phyloP scores from a whole-genome alignment of 768 basidiomycete species.

The Leucocoprinus birnbaumii region DNA sequence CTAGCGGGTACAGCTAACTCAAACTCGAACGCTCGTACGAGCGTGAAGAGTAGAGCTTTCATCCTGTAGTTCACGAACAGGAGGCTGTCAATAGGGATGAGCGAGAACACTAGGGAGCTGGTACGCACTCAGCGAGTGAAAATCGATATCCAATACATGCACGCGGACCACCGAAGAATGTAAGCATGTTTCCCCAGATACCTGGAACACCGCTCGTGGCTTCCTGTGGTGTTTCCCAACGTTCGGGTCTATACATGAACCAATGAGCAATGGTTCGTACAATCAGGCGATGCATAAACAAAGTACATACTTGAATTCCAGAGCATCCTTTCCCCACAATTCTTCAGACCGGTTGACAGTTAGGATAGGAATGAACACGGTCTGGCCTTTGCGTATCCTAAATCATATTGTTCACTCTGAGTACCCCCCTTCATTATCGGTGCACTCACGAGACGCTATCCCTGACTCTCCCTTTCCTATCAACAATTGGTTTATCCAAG shows the following conservation, averaged over 20 bases:
- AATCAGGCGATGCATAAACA: no score
- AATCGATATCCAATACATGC: conserved; percentile 71
- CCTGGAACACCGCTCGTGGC: conserved; percentile 47
- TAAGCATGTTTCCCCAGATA: conserved; percentile 55
- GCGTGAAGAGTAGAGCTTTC: conserved; percentile 21
- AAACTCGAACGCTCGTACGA: conserved; percentile 41
- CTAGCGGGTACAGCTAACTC: conserved; percentile 41
- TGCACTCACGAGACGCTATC: conserved; percentile 32
- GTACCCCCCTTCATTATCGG: not conserved
- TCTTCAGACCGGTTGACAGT: conserved; percentile 47
- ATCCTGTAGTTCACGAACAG: no score
- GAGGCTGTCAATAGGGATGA: no score
- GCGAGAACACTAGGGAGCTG: no score
- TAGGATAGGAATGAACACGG: conserved; percentile 47
- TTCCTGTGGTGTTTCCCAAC: conserved; percentile 52
- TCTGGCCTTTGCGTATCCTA: conserved; percentile 42
- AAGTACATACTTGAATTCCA: conserved; percentile 50
- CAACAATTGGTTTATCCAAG: conserved; percentile 42
- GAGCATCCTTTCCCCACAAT: conserved; percentile 64
- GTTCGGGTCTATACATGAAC: conserved; percentile 69
- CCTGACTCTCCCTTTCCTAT: conserved; percentile 36
- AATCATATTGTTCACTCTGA: not conserved
- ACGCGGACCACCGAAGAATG: conserved; percentile 63
- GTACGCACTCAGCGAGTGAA: conserved; percentile 30
- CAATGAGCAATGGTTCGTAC: not conserved